phyloP scores from a whole-genome alignment of 2,329 filamentous ascomycete genomes.

The Exophiala aquamarina region DNA sequence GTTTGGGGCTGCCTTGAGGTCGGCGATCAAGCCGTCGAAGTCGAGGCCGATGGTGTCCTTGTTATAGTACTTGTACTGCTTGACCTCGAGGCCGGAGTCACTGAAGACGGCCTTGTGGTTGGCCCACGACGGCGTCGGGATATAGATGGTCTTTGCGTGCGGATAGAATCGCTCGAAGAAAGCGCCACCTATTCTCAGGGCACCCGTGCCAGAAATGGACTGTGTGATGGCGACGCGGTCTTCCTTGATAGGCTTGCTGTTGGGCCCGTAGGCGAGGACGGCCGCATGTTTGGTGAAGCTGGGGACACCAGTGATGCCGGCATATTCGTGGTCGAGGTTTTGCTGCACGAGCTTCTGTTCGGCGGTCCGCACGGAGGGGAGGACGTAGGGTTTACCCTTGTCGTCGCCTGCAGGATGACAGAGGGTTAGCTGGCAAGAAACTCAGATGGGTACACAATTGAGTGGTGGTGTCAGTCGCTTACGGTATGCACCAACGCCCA shows the following conservation, averaged over 20 bases:
- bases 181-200: constrained; percentile 88
- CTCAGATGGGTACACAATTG: background rate
- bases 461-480: constrained; percentile 25
- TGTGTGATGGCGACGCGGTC: constrained; percentile 87
- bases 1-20: constrained; percentile 84
- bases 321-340: constrained; percentile 62
- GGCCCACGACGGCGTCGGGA: constrained; percentile 94
- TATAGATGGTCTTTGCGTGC: constrained; percentile 90
- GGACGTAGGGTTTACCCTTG: constrained; percentile 95
- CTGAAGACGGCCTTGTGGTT: constrained; percentile 97
- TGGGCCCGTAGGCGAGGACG: constrained; percentile 81
- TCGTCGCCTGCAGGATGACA: constrained; percentile 63
- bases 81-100: constrained; percentile 85
- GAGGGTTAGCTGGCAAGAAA: background rate
- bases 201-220: constrained; percentile 96
- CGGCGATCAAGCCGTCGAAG: constrained; percentile 88
- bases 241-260: constrained; percentile 72
- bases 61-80: constrained; percentile 99
- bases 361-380: constrained; percentile 86
- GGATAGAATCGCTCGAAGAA: constrained; percentile 93
- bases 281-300: constrained; percentile 92
- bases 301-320: constrained; percentile 88
- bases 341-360: constrained; percentile 81
- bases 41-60: constrained; percentile 97
- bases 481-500: constrained; percentile 97